Base-by-base conservation (phyloP, 2,329 filamentous ascomycete species). In the Phoma sp. region DNA sequence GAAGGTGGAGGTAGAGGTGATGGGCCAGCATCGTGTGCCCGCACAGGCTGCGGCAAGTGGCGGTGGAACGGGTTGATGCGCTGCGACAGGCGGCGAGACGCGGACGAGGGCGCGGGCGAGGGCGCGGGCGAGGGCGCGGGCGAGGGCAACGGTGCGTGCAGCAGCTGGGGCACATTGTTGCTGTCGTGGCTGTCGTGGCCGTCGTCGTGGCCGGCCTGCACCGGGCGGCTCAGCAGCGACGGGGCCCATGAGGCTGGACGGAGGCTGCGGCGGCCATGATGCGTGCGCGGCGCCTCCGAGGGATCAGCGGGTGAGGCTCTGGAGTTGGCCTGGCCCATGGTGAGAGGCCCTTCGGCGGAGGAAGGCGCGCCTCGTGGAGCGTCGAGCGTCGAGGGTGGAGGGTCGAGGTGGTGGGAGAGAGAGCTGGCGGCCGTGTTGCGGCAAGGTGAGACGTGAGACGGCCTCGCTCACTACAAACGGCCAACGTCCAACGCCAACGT, bases 281-380 rank as follows among this genome's bases (percentile, higher is more conserved):
- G 17, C 17, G 65, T 63, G 31, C 40, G 51, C 45, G 51, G 39
- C 17, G 44, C 33, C 21, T 43, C 40, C 15, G 29, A 31, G 3
- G 29, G 12, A 10, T 13, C 43, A 8, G 24, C 8, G 8, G 51
- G 25, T n/a, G 27, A 29, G 56, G 62, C 55, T 58, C 63, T 64
- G 21, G 75, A 76, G 61, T 64, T 70, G 60, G 70, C 69, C 68
- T 75, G 74, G 55, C 75, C 75, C 75, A 77, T 77, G 46, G 52
- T 66, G 53, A 50, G 62, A 63, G 64, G 69, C 60, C 66, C 58
- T 60, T 61, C 66, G 62, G 65, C 60, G 52, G 51, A 58, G 50
- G 54, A 61, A 67, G 63, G 57, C 61, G 60, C 57, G 60, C 65
- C 58, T 54, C 53, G 43, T 40, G 21, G 38, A 6, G 19, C 27